phyloP scores from a whole-genome alignment of 345 rosid genomes.

The Lenwebbia sp. region DNA sequence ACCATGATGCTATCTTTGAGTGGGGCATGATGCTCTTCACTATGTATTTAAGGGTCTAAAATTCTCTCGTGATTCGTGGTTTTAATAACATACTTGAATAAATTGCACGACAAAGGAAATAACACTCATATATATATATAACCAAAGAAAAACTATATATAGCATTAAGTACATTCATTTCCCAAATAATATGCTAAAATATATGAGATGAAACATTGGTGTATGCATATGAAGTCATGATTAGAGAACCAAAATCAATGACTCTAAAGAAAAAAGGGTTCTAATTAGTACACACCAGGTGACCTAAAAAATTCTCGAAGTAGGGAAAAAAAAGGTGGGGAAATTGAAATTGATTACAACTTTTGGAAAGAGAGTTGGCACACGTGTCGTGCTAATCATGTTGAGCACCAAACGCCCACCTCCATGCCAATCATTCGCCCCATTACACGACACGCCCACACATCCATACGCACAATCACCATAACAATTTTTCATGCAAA shows the following conservation, averaged over 20 bases:
- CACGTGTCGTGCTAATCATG: constrained; percentile 85
- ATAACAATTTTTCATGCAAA: not conserved
- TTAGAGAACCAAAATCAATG: not conserved
- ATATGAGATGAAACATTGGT: not conserved
- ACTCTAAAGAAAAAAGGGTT: not conserved
- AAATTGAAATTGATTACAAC: not conserved
- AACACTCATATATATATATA: not conserved
- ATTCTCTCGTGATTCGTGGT: not conserved
- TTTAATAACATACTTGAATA: not conserved
- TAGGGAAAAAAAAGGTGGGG: not conserved
- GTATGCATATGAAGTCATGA: not conserved
- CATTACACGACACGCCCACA: constrained; percentile 1
- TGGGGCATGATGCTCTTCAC: not conserved
- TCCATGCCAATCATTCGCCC: constrained; percentile 51
- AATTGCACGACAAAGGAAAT: not conserved
- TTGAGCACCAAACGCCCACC: constrained; percentile 43
- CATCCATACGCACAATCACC: not conserved
- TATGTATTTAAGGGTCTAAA: not conserved
- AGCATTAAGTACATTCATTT: not conserved
- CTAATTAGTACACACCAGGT: not conserved
- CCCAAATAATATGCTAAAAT: not conserved
- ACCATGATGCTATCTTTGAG: not conserved
- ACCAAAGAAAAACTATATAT: not conserved
- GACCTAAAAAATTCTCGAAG: not conserved
- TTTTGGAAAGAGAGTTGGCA: constrained; percentile 44